Evolutionary conservation across 352 stramenopile genomes (phyloP).

Genomic region (Pythium rhizo-oryzae): DNA sequence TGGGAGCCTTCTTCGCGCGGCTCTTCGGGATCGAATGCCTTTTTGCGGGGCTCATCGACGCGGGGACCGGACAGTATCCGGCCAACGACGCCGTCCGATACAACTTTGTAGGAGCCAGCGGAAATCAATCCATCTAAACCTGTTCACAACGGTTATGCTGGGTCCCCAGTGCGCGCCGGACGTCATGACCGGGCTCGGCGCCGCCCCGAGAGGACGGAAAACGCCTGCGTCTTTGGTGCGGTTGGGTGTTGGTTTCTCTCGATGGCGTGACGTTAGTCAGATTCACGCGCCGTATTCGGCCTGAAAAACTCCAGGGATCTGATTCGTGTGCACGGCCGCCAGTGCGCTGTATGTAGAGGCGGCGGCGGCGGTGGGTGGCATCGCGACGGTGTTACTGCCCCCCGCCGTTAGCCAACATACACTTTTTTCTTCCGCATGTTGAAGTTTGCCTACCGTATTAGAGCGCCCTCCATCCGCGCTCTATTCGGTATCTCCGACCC

Average conservation of each 20-base stretch:
- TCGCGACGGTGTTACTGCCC: slow-evolving; percentile 1
- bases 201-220: background rate
- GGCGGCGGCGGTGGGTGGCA: too few species aligned
- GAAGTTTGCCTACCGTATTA: slow-evolving; percentile 16
- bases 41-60: background rate
- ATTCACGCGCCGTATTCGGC: too few species aligned
- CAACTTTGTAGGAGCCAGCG: too few species aligned
- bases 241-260: background rate
- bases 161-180: too few species aligned
- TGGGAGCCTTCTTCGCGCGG: background rate
- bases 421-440: slow-evolving; percentile 23
- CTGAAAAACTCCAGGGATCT: too few species aligned
- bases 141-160: too few species aligned
- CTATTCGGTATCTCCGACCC: background rate
- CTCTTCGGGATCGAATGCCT: background rate
- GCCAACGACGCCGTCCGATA: too few species aligned
- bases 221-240: background rate
- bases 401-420: background rate
- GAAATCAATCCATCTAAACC: too few species aligned
- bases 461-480: background rate
- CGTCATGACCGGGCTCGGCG: too few species aligned
- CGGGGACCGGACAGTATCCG: too few species aligned
- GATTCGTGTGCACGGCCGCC: too few species aligned
- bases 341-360: background rate
- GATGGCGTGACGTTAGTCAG: background rate